Evolutionary conservation across 192 early-diverging fungal genomes (phyloP).

Genomic region (Phycomyces nitens): DNA sequence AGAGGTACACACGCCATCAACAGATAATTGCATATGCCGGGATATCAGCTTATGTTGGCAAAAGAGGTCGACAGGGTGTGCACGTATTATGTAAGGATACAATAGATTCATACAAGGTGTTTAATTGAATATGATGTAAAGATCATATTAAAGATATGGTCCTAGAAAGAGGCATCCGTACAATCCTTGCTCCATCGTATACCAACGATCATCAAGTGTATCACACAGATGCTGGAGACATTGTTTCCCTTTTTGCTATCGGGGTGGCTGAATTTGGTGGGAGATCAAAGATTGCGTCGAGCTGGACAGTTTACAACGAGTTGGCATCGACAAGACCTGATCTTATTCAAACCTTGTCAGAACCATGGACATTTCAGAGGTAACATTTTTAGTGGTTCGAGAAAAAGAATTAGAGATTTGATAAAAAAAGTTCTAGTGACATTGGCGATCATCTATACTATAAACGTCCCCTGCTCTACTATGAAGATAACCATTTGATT

Average conservation of each 20-base stretch:
- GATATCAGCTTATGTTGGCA: conserved; percentile 23
- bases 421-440: conserved; percentile 17
- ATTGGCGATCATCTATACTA: conserved; percentile 8
- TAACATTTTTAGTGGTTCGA: neutral
- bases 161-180: conserved; percentile 15
- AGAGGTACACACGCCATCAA: conserved; percentile 21
- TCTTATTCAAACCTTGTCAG: conserved; percentile 22
- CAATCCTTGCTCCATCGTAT: conserved; percentile 28
- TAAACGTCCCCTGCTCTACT: conserved; percentile 16
- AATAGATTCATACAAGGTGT: too few species aligned
- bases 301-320: conserved; percentile 32
- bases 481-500: conserved; percentile 22
- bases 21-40: conserved; percentile 30
- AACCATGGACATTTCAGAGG: conserved; percentile 25
- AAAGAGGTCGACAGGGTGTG: conserved; percentile 18
- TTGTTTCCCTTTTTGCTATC: conserved; percentile 26
- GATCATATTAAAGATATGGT: conserved; percentile 30
- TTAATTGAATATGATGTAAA: too few species aligned
- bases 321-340: conserved; percentile 21
- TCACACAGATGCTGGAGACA: conserved; percentile 29
- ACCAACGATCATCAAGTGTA: conserved; percentile 32
- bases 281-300: conserved; percentile 24
- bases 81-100: conserved; percentile 22
- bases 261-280: conserved; percentile 28
- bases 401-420: neutral